phyloP scores from a whole-genome alignment of 805 yeast species.

The Metschnikowia sp. region DNA sequence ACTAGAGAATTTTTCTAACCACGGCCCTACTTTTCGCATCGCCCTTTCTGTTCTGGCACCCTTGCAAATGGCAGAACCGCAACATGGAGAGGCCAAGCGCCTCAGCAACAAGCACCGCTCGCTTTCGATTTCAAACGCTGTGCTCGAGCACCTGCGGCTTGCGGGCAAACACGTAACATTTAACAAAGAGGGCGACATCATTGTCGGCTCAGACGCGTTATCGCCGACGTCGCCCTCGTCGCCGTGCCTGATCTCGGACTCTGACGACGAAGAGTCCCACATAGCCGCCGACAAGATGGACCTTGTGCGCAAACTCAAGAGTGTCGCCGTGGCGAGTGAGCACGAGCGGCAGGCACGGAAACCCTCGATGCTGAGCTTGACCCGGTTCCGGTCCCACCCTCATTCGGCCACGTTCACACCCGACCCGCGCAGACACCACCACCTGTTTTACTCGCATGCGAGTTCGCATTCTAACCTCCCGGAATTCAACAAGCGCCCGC shows the following conservation, averaged over 20 bases:
- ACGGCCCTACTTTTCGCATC: too few species aligned
- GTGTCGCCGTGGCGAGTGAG: slow-evolving; percentile 10
- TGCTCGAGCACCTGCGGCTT: slow-evolving; percentile 21
- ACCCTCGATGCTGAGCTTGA: slow-evolving; percentile 11
- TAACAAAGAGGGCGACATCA: slow-evolving; percentile 15
- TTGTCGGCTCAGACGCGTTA: slow-evolving; percentile 14
- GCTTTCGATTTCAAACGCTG: slow-evolving; percentile 25
- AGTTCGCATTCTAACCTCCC: slow-evolving; percentile 35
- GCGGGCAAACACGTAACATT: slow-evolving; percentile 22
- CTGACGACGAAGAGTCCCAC: slow-evolving; percentile 12
- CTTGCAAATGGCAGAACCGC: slow-evolving; percentile 1
- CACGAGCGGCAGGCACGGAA: slow-evolving; percentile 2
- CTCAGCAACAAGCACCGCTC: slow-evolving; percentile 14
- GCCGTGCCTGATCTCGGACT: slow-evolving; percentile 12
- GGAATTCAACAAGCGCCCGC: slow-evolving; percentile 66
- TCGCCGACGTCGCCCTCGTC: slow-evolving; percentile 10
- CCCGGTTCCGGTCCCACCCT: slow-evolving; percentile 16
- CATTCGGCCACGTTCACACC: slow-evolving; percentile 15
- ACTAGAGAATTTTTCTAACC: too few species aligned
- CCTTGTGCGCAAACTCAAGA: slow-evolving; percentile 11
- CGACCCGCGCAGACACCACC: slow-evolving; percentile 14
- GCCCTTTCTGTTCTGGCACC: too few species aligned
- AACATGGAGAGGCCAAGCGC: background rate
- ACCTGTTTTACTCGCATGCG: slow-evolving; percentile 10
- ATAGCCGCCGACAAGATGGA: slow-evolving; percentile 8